Conservation (phyloP, 805 yeast species). For the Kodamaea kaohsiungensis region DNA sequence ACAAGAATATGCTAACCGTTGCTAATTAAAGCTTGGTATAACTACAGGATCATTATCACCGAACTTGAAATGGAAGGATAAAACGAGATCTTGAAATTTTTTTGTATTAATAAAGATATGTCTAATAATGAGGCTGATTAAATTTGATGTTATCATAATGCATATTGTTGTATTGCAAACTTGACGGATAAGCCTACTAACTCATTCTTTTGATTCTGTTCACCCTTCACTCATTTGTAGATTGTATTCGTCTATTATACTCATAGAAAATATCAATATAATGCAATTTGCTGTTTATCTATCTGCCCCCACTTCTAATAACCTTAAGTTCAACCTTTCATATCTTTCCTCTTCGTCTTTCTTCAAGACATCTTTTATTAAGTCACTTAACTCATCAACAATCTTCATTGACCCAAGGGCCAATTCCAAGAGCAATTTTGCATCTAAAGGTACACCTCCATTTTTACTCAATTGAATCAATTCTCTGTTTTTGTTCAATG, state of each 20-base stretch:
- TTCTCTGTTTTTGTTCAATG: conserved; percentile 87
- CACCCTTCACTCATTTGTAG: neutral
- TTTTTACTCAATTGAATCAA: conserved; percentile 86
- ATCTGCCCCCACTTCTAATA: conserved; percentile 39
- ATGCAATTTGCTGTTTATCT: conserved; percentile 17
- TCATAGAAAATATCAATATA: no score
- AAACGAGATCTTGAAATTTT: neutral
- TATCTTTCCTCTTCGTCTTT: conserved; percentile 54
- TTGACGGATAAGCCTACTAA: no score
- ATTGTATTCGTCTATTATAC: neutral
- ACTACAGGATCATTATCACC: neutral
- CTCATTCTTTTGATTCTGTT: neutral
- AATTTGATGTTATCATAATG: no score
- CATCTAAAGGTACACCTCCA: conserved; percentile 86
- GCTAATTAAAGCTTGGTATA: neutral
- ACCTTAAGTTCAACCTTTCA: conserved; percentile 26
- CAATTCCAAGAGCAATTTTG: conserved; percentile 65
- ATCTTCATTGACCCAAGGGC: conserved; percentile 62
- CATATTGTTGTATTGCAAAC: neutral
- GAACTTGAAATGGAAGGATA: neutral
- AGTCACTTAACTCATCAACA: conserved; percentile 64
- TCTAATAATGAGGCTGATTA: no score
- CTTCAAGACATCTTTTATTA: conserved; percentile 57
- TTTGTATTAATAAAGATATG: neutral
- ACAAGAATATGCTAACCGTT: neutral